These are phyloP conservation scores for Aspergillus quadrilineatus DNA, from an alignment of 2,329 filamentous ascomycete genomes.

Conservation along the genomic window DNA sequence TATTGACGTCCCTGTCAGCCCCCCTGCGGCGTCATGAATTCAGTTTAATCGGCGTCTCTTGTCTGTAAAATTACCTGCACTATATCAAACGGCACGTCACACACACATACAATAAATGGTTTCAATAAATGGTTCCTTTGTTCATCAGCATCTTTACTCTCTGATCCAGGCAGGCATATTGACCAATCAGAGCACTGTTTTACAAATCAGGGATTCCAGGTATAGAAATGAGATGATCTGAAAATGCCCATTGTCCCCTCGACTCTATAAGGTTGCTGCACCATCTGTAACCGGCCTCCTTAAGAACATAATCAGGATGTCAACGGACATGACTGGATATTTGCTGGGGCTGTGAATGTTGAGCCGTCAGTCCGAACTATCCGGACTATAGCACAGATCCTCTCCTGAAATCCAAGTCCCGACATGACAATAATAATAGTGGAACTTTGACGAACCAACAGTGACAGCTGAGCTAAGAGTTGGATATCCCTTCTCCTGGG, in stretches of 20 bases:
- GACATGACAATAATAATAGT: neutral
- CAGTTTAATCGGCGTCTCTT: constrained; percentile 23
- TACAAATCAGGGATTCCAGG: constrained; percentile 25
- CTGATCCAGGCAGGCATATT: neutral
- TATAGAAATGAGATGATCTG: neutral
- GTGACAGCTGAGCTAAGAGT: neutral
- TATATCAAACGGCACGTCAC: constrained; percentile 23
- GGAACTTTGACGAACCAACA: neutral
- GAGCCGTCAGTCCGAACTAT: neutral
- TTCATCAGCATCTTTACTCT: constrained; percentile 1
- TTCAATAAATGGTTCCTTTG: constrained; percentile 20
- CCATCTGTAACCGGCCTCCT: neutral
- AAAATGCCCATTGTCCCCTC: neutral
- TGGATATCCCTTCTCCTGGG: neutral
- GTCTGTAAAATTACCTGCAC: constrained; percentile 31
- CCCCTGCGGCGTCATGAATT: constrained; percentile 39
- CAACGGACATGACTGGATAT: no score
- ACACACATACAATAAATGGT: constrained; percentile 22
- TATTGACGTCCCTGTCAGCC: constrained; percentile 69
- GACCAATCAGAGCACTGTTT: constrained; percentile 29
- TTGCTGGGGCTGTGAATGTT: neutral
- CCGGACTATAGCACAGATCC: neutral
- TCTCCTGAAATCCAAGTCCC: neutral
- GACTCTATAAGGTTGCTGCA: neutral
- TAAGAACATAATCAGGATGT: no score